These are phyloP conservation scores for Baudoinia panamericana DNA, from an alignment of 495 filamentous ascomycete genomes.

Conservation along the genomic window DNA sequence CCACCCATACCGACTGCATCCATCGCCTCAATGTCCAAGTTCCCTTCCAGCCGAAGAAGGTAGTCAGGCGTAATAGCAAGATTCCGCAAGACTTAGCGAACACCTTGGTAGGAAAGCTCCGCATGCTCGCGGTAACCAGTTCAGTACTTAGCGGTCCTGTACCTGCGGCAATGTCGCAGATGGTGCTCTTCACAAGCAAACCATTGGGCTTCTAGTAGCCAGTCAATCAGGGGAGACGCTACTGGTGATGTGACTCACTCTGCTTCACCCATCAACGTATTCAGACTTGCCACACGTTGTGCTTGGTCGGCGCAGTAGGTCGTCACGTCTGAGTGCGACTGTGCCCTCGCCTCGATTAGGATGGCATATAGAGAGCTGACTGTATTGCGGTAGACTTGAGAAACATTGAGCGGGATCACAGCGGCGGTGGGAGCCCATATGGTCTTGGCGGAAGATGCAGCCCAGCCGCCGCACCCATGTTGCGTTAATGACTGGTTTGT, in stretches of 20 bases:
- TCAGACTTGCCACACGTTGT: conserved; percentile 6
- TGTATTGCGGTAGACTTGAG: conserved; percentile 3
- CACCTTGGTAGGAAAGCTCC: no score
- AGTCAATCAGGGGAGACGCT: background rate
- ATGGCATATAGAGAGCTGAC: conserved; percentile 8
- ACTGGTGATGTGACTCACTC: no score
- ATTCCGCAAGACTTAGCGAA: conserved; percentile 8
- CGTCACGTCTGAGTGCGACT: conserved; percentile 1
- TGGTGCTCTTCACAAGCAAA: conserved; percentile 5
- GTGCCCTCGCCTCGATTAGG: conserved; percentile 2
- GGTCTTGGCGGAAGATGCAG: background rate
- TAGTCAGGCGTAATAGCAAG: conserved; percentile 4
- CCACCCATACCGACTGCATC: conserved; percentile 7
- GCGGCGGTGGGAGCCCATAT: background rate
- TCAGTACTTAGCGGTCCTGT: conserved; percentile 1
- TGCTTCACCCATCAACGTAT: background rate
- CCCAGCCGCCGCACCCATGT: background rate
- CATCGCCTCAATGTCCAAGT: conserved; percentile 8
- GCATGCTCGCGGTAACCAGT: conserved; percentile 1
- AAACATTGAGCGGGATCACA: background rate
- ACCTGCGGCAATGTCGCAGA: no score
- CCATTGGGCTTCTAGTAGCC: conserved; percentile 7
- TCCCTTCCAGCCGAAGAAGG: conserved; percentile 2
- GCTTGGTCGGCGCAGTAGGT: conserved; percentile 6
- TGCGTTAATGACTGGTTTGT: conserved; percentile 1